These are phyloP conservation scores for Globisporangium acanthophoron DNA, from an alignment of 352 stramenopile genomes.

Conservation along the genomic window DNA sequence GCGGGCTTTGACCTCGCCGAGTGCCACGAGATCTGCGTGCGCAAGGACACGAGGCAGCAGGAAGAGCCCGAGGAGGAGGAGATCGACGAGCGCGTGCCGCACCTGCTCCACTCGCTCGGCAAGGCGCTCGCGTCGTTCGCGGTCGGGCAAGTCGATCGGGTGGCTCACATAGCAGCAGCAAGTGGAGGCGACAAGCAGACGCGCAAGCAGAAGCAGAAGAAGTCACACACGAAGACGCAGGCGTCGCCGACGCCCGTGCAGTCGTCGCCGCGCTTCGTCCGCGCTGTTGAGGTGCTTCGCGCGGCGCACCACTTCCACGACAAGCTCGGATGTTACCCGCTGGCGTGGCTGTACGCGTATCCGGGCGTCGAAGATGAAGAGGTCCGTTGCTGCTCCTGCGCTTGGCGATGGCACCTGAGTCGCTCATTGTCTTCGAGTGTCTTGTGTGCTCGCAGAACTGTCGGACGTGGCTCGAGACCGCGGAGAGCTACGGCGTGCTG, in stretches of 20 bases:
- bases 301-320: conserved; percentile 80
- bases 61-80: conserved; percentile 50
- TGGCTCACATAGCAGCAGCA: neutral
- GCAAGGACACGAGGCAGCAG: conserved; percentile 45
- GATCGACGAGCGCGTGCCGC: no score
- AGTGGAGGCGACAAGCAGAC: conserved; percentile 7
- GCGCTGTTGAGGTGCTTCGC: conserved; percentile 58
- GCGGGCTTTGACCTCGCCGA: conserved; percentile 51
- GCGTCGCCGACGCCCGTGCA: conserved; percentile 1
- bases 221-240: neutral
- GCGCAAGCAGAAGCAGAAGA: conserved; percentile 9
- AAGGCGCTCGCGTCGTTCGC: conserved; percentile 14
- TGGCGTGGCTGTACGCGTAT: conserved; percentile 61
- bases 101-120: conserved; percentile 32
- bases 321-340: conserved; percentile 72
- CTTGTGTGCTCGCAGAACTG: conserved; percentile 34
- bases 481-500: conserved; percentile 69
- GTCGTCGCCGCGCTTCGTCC: conserved; percentile 26
- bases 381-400: conserved; percentile 15
- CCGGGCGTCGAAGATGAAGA: conserved; percentile 50
- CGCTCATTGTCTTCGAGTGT: neutral
- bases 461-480: conserved; percentile 70
- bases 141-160: conserved; percentile 1
- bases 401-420: neutral
- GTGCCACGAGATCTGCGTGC: conserved; percentile 62